Base-by-base conservation (phyloP, 495 filamentous ascomycete genomes). In the Penicillium roqueforti region DNA sequence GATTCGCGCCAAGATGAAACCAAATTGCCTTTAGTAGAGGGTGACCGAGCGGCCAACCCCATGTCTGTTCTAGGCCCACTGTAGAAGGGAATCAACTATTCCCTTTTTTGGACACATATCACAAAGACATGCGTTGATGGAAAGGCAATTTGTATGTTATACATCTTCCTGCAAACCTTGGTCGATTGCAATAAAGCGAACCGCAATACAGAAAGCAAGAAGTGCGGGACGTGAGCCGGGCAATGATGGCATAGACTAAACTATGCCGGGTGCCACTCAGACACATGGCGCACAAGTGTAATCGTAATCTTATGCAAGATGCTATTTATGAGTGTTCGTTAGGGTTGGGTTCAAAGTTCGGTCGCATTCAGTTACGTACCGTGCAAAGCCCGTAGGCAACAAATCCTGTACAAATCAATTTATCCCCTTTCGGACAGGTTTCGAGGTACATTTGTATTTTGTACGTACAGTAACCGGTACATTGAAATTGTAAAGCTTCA, bases 191-290 rank as follows among this genome's bases (percentile, higher is more conserved):
- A 16, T 32, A 23, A 8, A 31, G 43, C 6, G 38, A 42, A 58
- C 43, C 44, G 53, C 51, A 45, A 44, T 50, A 18, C 13, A 26
- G 10, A 29, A 26, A 18, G 10, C 34, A 48, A 42, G 31, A 58
- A 58, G 46, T 56, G 54, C 56, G 64, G 61, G 54, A 67, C 61
- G 64, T 54, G 61, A 60, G 8, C 18, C 38, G n/a, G 46, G 51
- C 32, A 39, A 67, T 67, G 64, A 67, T 61, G 61, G 61, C 64
- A 64, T 64, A 51, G 47, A 51, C 45, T 59, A 18, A 32, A 50
- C 39, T 40, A 49, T 29, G 59, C 62, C 54, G 57, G 60, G 41
- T 47, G 31, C 38, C 28, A 47, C 49, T 55, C 53, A 56, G 34
- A 38, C 16, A 36, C 31, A 29, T 31, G 44, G 47, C 32, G 29